Evolutionary conservation across 2,329 filamentous ascomycete genomes (phyloP).

Genomic region (Penicillium olsonii): DNA sequence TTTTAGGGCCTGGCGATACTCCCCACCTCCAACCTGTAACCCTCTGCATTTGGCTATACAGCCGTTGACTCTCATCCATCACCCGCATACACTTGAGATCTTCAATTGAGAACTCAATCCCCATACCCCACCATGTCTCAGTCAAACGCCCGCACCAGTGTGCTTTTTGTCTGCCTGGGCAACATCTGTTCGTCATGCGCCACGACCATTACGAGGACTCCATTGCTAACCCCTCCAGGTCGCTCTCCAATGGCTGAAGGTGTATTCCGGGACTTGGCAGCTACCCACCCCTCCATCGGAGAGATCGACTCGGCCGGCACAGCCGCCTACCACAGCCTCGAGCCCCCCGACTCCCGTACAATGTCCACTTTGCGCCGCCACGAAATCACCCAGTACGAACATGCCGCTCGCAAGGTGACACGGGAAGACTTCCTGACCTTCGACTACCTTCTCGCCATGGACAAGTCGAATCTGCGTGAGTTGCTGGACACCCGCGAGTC

Average conservation of each 20-base stretch:
- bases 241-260: conserved; percentile 94
- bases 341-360: conserved; percentile 77
- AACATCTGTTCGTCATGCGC: conserved; percentile 72
- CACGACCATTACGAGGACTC: not conserved
- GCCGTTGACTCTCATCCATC: not conserved
- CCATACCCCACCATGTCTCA: conserved; percentile 21
- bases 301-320: conserved; percentile 88
- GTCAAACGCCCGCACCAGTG: conserved; percentile 53
- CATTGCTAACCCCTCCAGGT: conserved; percentile 40
- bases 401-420: conserved; percentile 73
- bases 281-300: conserved; percentile 60
- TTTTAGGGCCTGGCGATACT: conserved; percentile 12
- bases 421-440: conserved; percentile 77
- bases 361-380: conserved; percentile 74
- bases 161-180: conserved; percentile 93
- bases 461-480: conserved; percentile 75
- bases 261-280: conserved; percentile 74
- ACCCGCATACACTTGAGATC: not conserved
- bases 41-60: not conserved
- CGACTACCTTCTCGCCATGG: conserved; percentile 96
- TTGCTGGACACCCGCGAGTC: conserved; percentile 61
- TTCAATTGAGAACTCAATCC: not conserved
- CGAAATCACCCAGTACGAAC: conserved; percentile 74
- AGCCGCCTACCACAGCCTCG: conserved; percentile 78
- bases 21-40: conserved; percentile 2